Evolutionary conservation across 1,139 yeast species (phyloP).

Genomic region (Blastobotrys apis): DNA sequence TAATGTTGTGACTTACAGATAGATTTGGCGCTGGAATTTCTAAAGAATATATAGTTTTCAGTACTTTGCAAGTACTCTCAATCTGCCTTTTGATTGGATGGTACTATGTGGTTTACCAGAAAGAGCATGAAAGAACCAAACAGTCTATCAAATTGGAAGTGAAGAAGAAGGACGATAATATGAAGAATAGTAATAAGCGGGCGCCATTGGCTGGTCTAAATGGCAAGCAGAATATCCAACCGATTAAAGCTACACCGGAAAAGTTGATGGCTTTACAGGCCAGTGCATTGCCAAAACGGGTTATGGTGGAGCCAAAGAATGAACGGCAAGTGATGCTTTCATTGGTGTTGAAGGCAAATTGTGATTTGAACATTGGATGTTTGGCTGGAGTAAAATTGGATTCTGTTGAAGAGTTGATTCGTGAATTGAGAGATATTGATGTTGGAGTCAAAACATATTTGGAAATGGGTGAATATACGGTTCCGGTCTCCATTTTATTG

Average conservation of each 20-base stretch:
- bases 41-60: no score
- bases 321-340: slow-evolving; percentile 6
- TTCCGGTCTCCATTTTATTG: neutral
- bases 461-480: neutral
- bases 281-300: neutral
- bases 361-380: neutral
- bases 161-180: no score
- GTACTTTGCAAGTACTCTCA: slow-evolving; percentile 1
- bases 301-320: neutral
- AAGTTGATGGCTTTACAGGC: no score
- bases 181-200: no score
- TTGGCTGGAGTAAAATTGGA: neutral
- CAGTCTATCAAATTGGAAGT: neutral
- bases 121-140: neutral
- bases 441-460: neutral
- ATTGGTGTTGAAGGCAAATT: neutral
- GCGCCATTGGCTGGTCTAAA: no score
- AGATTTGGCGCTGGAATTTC: no score
- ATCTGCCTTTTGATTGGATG: slow-evolving; percentile 6
- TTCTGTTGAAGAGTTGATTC: neutral
- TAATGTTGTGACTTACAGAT: neutral
- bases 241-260: neutral
- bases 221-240: neutral
- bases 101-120: slow-evolving; percentile 5
- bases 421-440: neutral